Evolutionary conservation across 305 asterid species (phyloP), one percentile per base, ranked within the genome.

Genomic region (Withania somnifera): DNA sequence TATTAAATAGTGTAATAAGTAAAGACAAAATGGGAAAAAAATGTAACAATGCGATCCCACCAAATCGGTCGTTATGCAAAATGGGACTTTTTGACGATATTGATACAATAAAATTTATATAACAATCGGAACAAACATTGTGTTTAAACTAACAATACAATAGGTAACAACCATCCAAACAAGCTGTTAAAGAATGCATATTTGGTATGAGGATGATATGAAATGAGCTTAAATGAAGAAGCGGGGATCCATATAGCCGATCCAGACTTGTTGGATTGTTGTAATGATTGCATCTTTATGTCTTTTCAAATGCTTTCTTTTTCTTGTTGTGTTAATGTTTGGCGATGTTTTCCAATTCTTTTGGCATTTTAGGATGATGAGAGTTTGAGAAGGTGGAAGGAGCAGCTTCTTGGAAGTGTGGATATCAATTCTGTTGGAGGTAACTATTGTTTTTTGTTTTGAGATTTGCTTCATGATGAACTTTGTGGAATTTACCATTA

Each of bases 381-480:
- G 81, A 86, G 88, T 58, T 66, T 86, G 83, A 57, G 88, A 75
- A 83, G 88, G 75, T 86, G 88, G 88, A 86, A 86, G 66, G 88
- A 86, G 40, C 84, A 83, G 56, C 86, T 83, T 36, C 86, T 86
- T 73, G 88, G 88, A 52, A 80, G 86, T 50, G 86, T 86, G 57
- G 86, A 86, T 68, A 58, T 86, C 10, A 68, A 56, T 36, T 20
- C 61, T 42, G 88, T 80, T 67, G 84, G 80, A 52, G 86, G 87
- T 85, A 85, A 34, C 66, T 40, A 9, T 47, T 40, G 1, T 3
- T 26, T 36, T 19, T 38, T 15, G 2, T 40, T 79, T 14, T 13
- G 38, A 28, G 22, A 38, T 66, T 66, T 81, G 61, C 28, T 75
- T 3, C 40, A 47, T 26, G 34, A 20, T 45, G 34, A 68, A 40